A percentile compares a stretch with the other conserved stretches of the same genome.
Evolutionary conservation across 768 basidiomycete genomes (phyloP).

Genomic region (Lepiota brunneoincarnata): DNA sequence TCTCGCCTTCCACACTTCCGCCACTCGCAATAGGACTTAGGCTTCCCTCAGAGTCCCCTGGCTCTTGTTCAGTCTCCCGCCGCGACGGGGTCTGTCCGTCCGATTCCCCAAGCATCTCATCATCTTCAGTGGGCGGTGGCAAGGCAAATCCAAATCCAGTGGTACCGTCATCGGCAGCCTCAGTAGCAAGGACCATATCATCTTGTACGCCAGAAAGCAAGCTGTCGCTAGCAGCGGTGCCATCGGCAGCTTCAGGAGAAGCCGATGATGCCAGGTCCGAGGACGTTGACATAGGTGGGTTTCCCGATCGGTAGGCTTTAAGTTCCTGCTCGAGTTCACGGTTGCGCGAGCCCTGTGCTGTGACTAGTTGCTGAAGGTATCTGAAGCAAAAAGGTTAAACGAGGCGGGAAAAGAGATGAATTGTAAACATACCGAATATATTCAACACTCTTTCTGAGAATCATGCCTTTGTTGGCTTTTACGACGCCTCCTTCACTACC

Average conservation of each 20-base stretch:
- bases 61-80: conserved; percentile 11
- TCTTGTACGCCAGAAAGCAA: conserved; percentile 7
- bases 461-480: conserved; percentile 96
- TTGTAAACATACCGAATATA: conserved; percentile 59
- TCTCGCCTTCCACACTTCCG: conserved; percentile 6
- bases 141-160: conserved; percentile 2
- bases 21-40: conserved; percentile 4
- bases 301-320: conserved; percentile 36
- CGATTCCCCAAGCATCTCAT: conserved; percentile 13
- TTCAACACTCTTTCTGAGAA: conserved; percentile 79
- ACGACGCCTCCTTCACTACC: conserved; percentile 36
- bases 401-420: conserved; percentile 6
- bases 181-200: conserved; percentile 6
- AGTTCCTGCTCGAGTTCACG: conserved; percentile 77
- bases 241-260: conserved; percentile 6
- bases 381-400: conserved; percentile 26
- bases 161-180: background rate
- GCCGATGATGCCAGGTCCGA: background rate
- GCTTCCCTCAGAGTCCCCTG: conserved; percentile 1
- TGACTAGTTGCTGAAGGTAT: conserved; percentile 85
- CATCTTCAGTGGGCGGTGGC: conserved; percentile 19
- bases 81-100: background rate
- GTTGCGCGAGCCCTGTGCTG: conserved; percentile 74
- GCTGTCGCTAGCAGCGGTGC: background rate
- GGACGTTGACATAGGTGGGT: conserved; percentile 10